A percentile compares a stretch with the other conserved stretches of the same genome.
These are phyloP conservation scores for Tulasnella calospora DNA, from an alignment of 768 basidiomycete genomes.

Conservation along the genomic window DNA sequence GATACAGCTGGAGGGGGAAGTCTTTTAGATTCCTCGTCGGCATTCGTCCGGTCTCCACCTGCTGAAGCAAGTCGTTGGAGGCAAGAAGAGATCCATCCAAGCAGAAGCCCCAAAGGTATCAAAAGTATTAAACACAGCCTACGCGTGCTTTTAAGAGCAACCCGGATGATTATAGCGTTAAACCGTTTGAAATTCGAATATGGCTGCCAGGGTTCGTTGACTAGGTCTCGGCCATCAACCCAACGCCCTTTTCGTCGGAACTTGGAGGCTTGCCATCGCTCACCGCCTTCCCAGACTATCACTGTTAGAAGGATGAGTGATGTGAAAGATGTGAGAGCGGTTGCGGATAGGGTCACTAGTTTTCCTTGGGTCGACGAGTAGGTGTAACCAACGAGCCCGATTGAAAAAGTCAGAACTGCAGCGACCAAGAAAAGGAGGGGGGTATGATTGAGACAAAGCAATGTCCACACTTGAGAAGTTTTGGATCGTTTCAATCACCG, in stretches of 20 bases:
- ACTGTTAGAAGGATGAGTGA: conserved; percentile 26
- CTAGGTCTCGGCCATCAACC: background rate
- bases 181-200: background rate
- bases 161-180: background rate
- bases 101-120: background rate
- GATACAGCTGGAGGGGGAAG: background rate
- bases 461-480: conserved; percentile 16
- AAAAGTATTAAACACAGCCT: background rate
- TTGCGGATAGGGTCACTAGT: background rate
- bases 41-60: background rate
- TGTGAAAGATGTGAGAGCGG: conserved; percentile 19
- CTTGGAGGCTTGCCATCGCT: conserved; percentile 25
- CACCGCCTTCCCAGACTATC: conserved; percentile 22
- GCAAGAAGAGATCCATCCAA: background rate
- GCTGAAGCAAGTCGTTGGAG: background rate
- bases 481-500: background rate
- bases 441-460: conserved; percentile 23
- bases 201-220: background rate
- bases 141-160: background rate
- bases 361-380: conserved; percentile 19
- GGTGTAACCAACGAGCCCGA: conserved; percentile 22
- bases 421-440: conserved; percentile 26
- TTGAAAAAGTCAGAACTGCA: conserved; percentile 25
- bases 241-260: background rate
- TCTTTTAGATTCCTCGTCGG: background rate